A percentile compares a stretch with the other conserved stretches of the same genome.
Conservation (phyloP, 371 early-diverging fungal genomes). For the Umbelopsis sp. region DNA sequence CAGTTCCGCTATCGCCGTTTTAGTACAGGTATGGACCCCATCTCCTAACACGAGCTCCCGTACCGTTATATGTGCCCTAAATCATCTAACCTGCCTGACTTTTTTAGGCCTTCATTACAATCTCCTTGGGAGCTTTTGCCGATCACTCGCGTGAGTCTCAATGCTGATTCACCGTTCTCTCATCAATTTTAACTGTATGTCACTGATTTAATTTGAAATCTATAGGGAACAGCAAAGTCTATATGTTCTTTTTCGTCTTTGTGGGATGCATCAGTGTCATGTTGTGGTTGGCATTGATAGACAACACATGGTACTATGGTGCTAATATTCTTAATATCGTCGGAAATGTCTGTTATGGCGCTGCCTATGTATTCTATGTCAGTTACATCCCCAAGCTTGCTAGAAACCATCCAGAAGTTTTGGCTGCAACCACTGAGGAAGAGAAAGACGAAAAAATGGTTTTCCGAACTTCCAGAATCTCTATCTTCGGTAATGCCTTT, state of each 20-base stretch:
- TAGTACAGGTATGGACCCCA: conserved; percentile 24
- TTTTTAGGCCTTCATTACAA: conserved; percentile 59
- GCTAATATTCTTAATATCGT: background rate
- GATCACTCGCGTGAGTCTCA: conserved; percentile 55
- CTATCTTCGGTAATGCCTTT: conserved; percentile 50
- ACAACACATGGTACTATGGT: conserved; percentile 21
- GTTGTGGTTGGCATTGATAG: conserved; percentile 32
- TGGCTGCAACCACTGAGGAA: conserved; percentile 18
- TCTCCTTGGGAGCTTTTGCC: conserved; percentile 61
- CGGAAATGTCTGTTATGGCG: conserved; percentile 28
- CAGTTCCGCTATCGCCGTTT: conserved; percentile 56
- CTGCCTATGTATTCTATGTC: conserved; percentile 57
- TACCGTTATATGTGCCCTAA: background rate
- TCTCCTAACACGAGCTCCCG: background rate
- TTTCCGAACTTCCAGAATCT: conserved; percentile 49
- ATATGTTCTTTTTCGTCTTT: conserved; percentile 51
- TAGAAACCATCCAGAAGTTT: conserved; percentile 48
- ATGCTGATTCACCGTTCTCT: background rate
- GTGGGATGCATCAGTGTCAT: conserved; percentile 40
- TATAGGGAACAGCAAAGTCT: conserved; percentile 39
- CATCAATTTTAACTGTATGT: background rate
- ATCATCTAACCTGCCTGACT: background rate
- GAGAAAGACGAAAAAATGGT: conserved; percentile 26
- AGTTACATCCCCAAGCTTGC: conserved; percentile 61
- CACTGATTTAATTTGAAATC: background rate